These are phyloP conservation scores for Annulohypoxylon nitens DNA, from an alignment of 495 filamentous ascomycete species.

Conservation along the genomic window DNA sequence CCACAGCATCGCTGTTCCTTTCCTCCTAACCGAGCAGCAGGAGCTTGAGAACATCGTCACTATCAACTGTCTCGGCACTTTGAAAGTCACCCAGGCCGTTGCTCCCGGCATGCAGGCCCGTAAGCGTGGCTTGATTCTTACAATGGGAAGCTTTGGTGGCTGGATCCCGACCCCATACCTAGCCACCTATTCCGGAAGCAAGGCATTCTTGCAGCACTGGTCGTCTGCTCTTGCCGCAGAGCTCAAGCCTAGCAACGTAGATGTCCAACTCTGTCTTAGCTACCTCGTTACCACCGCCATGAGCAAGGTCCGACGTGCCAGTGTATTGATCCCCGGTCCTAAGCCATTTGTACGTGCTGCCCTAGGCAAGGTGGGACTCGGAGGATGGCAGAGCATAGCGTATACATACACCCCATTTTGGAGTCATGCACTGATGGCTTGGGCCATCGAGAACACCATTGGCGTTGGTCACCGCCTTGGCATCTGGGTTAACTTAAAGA, in stretches of 20 bases:
- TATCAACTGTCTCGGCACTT: slow-evolving; percentile 91
- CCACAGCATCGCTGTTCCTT: slow-evolving; percentile 92
- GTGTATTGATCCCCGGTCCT: slow-evolving; percentile 81
- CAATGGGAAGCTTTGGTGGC: slow-evolving; percentile 96
- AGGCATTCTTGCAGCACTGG: slow-evolving; percentile 99
- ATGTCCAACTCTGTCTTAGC: slow-evolving; percentile 86
- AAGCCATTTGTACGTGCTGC: slow-evolving; percentile 83
- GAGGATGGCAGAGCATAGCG: slow-evolving; percentile 78
- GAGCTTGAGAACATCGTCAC: slow-evolving; percentile 92
- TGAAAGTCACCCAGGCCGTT: slow-evolving; percentile 86
- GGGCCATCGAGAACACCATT: slow-evolving; percentile 77
- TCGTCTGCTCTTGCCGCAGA: slow-evolving; percentile 87
- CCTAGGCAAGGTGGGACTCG: slow-evolving; percentile 83
- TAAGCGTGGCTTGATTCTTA: slow-evolving; percentile 89
- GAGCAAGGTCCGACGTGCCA: slow-evolving; percentile 90
- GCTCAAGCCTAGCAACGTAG: slow-evolving; percentile 80
- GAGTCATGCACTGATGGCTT: slow-evolving; percentile 91
- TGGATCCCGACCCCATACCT: slow-evolving; percentile 91
- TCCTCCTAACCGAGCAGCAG: slow-evolving; percentile 78
- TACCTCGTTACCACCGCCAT: slow-evolving; percentile 96
- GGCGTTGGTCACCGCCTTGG: slow-evolving; percentile 74
- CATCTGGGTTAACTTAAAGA: slow-evolving; percentile 75
- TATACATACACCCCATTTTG: slow-evolving; percentile 93
- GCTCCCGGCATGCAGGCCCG: slow-evolving; percentile 86
- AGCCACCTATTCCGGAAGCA: slow-evolving; percentile 96